Evolutionary conservation across 306 rosid species (phyloP).

Genomic region (Inga laurina): DNA sequence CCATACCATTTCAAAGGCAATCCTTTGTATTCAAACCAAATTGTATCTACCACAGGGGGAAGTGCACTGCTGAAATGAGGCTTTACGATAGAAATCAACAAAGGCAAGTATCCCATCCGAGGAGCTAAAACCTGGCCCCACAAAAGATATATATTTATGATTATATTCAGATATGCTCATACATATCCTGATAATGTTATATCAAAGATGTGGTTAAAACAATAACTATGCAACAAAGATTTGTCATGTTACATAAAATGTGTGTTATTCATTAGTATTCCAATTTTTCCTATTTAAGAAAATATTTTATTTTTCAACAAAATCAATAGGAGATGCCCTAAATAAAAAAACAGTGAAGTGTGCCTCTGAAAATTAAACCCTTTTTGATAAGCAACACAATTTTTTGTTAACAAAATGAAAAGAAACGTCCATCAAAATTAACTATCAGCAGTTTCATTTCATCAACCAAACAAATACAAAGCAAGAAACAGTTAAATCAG

Average conservation of each 20-base stretch:
- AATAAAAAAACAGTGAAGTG: neutral
- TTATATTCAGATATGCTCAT: neutral
- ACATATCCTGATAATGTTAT: neutral
- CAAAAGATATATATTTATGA: neutral
- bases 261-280: neutral
- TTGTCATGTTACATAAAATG: neutral
- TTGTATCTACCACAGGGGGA: conserved; percentile 84
- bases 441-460: neutral
- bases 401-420: neutral
- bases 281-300: neutral
- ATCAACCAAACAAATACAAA: neutral
- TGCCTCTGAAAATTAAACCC: neutral
- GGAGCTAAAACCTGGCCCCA: conserved; percentile 81
- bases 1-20: conserved; percentile 85
- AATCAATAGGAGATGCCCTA: neutral
- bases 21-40: conserved; percentile 96
- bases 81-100: conserved; percentile 72
- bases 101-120: conserved; percentile 84
- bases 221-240: neutral
- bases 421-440: neutral
- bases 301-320: neutral
- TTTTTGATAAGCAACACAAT: neutral
- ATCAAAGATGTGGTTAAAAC: neutral
- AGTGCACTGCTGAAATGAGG: conserved; percentile 78
- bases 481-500: too few relatives aligned